Percentiles rank a stretch among this genome's conserved stretches.
Evolutionary conservation across 352 stramenopile genomes (phyloP).

Genomic region (Phytophthora pinifolia): DNA sequence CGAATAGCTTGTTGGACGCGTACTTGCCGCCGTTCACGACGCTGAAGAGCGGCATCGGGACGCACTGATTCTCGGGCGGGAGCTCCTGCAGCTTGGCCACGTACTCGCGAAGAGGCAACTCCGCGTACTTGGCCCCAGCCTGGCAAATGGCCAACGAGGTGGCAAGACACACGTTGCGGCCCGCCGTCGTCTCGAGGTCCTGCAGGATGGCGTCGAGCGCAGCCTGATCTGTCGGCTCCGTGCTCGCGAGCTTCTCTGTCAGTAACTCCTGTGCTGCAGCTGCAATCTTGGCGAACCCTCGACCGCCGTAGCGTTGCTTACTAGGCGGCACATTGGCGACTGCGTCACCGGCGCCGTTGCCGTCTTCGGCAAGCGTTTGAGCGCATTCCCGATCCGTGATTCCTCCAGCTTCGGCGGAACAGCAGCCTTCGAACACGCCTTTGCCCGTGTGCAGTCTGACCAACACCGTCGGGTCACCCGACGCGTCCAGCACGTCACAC

Average conservation of each 20-base stretch:
- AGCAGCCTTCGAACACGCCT: slow-evolving; percentile 60
- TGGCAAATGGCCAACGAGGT: slow-evolving; percentile 63
- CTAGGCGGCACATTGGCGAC: slow-evolving; percentile 18
- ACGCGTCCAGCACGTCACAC: slow-evolving; percentile 47
- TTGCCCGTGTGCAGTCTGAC: slow-evolving; percentile 71
- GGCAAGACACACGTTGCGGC: slow-evolving; percentile 58
- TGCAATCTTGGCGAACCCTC: slow-evolving; percentile 41
- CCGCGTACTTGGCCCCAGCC: slow-evolving; percentile 60
- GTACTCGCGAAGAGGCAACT: slow-evolving; percentile 55
- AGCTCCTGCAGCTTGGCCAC: slow-evolving; percentile 51
- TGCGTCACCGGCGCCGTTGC: neutral
- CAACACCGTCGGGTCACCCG: slow-evolving; percentile 40
- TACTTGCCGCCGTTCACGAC: slow-evolving; percentile 65
- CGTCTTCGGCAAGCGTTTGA: slow-evolving; percentile 10
- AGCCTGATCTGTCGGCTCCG: slow-evolving; percentile 53
- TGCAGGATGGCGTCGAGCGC: slow-evolving; percentile 41
- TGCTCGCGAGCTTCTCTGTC: slow-evolving; percentile 38
- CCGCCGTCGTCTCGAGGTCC: slow-evolving; percentile 43
- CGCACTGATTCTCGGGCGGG: slow-evolving; percentile 40
- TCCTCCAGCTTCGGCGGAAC: slow-evolving; percentile 35
- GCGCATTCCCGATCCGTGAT: slow-evolving; percentile 33
- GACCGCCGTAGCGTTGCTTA: slow-evolving; percentile 45
- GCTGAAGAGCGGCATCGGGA: slow-evolving; percentile 78
- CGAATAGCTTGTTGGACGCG: slow-evolving; percentile 69
- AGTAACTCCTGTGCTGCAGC: slow-evolving; percentile 37